Evolutionary conservation across 106 monocot genomes (phyloP), one percentile per base, ranked within the genome.

Genomic region (Hemerocallis citrina): DNA sequence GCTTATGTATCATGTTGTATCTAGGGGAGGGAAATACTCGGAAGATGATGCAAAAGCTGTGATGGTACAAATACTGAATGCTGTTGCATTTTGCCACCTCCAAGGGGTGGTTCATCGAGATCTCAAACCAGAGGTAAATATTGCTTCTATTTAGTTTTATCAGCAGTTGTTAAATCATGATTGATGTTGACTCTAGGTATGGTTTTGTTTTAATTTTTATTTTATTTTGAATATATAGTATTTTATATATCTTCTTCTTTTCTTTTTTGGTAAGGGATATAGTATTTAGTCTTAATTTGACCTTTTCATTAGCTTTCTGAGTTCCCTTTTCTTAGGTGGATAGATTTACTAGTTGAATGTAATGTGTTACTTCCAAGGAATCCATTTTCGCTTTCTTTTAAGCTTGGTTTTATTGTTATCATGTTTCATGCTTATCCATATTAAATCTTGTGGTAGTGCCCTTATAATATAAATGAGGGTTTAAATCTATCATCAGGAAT

Each of bases 31-130:
- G 39, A 83, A 83, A 70, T 92, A 92, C 66, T 86, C 86, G 6
- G 92, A 92, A 73, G 92, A 92, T 64, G 86, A 92, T 75, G 92
- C 92, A 46, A 86, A 83, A 59, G 66, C 74, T 60, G 92, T 92
- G 33, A 67, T 92, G 69, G 75, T 86, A 57, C 92, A 92, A 60
- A 83, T 92, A 60, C 54, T 92, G 44, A 86, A 63, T 70, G 86
- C 83, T 55, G 86, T 92, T 75, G 77, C 92, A 46, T 92, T 92
- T 73, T 92, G 86, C 69, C 92, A 92, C 75, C 80, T 92, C 24
- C 92, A 86, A 74, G 92, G 92, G 48, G 59, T 59, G 35, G 59
- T 59, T 59, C 59, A 59, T 38, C 59, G 59, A 12, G 59, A 59
- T 38, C 59, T 92, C 41, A 92, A 92, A 63, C 92, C 92, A 29